These are phyloP conservation scores for Dryas integrifolia DNA, from an alignment of 331 rosid species.

Conservation along the genomic window DNA sequence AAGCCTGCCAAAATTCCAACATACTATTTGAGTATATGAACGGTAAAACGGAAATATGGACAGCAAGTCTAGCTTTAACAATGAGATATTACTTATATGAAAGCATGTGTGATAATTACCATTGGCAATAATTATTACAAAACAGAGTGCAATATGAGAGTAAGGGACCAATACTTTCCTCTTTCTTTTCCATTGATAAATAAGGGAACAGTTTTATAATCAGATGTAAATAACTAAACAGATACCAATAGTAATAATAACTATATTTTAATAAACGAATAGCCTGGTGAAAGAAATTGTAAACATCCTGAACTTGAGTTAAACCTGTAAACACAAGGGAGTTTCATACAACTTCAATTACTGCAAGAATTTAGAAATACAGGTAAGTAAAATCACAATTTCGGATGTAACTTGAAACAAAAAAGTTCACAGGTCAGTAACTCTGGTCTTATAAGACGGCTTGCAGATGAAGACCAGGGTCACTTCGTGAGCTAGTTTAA, in stretches of 20 bases:
- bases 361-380: background rate
- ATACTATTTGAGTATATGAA: background rate
- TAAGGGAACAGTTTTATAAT: too few species aligned
- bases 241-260: background rate
- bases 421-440: background rate
- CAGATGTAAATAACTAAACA: background rate
- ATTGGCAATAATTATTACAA: background rate
- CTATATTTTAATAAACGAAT: background rate
- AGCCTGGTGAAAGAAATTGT: background rate
- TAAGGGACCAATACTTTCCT: background rate
- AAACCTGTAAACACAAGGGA: background rate
- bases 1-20: slow-evolving; percentile 61
- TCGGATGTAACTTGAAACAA: background rate
- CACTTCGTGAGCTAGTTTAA: background rate
- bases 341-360: background rate
- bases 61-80: background rate
- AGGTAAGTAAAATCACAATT: background rate
- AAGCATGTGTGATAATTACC: background rate
- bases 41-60: background rate
- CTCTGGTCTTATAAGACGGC: background rate
- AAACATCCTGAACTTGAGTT: background rate
- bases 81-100: background rate
- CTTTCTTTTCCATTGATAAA: too few species aligned
- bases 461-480: background rate
- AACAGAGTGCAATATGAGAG: background rate